A percentile compares a stretch with the other conserved stretches of the same genome.
Conservation (phyloP, 2,329 filamentous ascomycete species). For the Neofusicoccum kwambonambiense region DNA sequence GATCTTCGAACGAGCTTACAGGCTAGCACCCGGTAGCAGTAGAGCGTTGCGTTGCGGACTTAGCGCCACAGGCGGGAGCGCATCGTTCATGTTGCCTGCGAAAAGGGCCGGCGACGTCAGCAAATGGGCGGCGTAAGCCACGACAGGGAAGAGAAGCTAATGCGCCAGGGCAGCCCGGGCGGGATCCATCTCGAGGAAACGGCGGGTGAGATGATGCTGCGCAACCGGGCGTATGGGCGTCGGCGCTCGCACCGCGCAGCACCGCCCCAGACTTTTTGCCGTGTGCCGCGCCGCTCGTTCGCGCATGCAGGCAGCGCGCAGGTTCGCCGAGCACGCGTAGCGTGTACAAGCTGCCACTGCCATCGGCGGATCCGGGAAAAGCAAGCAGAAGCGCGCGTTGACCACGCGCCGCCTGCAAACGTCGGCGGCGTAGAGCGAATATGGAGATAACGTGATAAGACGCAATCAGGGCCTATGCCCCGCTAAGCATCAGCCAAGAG, state of each 20-base stretch:
- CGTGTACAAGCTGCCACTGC: neutral
- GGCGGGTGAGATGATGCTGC: constrained; percentile 7
- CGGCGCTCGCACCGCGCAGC: neutral
- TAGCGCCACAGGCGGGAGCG: neutral
- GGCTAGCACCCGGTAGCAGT: constrained; percentile 1
- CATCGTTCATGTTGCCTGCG: neutral
- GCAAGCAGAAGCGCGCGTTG: neutral
- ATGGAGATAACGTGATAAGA: constrained; percentile 14
- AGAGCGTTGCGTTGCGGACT: constrained; percentile 2
- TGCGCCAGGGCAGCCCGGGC: neutral
- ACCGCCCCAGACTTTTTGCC: neutral
- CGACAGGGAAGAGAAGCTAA: neutral
- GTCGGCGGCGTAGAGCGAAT: neutral
- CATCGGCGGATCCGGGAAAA: constrained; percentile 3
- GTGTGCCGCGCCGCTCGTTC: neutral
- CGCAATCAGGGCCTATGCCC: neutral
- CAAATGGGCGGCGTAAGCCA: constrained; percentile 2
- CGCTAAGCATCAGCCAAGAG: constrained; percentile 12
- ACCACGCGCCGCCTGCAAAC: constrained; percentile 7
- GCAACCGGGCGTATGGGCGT: neutral
- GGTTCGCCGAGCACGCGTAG: neutral
- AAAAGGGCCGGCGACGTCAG: neutral
- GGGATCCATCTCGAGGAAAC: neutral
- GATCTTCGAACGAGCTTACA: constrained; percentile 2
- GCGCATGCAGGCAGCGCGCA: neutral